Evolutionary conservation across 2,329 filamentous ascomycete species (phyloP), one percentile per base, ranked within the genome.

Genomic region (Botrytis paeoniae): DNA sequence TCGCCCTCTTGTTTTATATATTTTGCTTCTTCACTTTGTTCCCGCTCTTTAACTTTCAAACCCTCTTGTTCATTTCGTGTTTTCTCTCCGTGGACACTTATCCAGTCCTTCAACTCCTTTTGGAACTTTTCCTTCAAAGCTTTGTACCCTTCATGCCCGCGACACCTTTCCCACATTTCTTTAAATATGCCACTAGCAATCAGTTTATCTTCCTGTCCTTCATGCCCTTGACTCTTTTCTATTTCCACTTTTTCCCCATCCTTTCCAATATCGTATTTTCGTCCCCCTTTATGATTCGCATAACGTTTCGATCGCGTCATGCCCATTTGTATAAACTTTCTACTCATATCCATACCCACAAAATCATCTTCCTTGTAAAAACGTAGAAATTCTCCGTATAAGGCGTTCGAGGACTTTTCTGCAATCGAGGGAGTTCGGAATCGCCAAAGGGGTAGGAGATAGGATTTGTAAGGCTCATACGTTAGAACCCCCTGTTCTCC

Each of bases 271-370:
- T 72, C 71, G 74, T 89, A 89, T 77, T 90, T 90, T 39, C 85
- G 83, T 0, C 88, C 89, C 0, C 87, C 83, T 45, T 83, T 82
- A 70, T 85, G 82, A 74, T 89, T 89, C 25, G 87, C 87, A 81
- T 90, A 90, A 73, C 88, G 80, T 76, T 86, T 88, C 3, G 88
- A 85, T 25, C 89, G 80, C 32, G 89, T 91, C 87, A 90, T 90
- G 2, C 89, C 86, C 89, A 91, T 91, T 79, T 91, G 88, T 10
- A 91, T 83, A 76, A 89, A 91, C 77, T 91, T 91, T 39, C 88
- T 82, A 29, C 84, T 81, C 88, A 91, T 91, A 73, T 91, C 89
- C 83, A 89, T 89, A 18, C 89, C 89, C 0, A 91, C 86, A 72
- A 91, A 89, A 78, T 91, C 89, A 5, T 81, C 82, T 10, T 82